Conservation (phyloP, 345 rosid species). For the Dimocarpus longan region DNA sequence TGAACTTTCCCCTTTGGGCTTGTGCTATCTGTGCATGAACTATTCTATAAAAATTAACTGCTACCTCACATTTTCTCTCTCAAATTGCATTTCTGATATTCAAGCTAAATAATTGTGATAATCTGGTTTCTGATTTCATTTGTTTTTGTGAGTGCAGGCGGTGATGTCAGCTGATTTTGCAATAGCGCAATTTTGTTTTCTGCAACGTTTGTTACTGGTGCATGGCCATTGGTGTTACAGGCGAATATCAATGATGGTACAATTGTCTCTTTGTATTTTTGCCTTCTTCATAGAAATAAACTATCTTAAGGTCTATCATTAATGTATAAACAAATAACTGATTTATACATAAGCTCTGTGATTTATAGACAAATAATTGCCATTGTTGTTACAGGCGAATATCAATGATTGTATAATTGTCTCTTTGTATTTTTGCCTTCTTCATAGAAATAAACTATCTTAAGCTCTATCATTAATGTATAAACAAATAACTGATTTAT, state of each 20-base stretch:
- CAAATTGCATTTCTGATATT: background rate
- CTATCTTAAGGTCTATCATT: conserved; percentile 8
- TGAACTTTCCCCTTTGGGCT: background rate
- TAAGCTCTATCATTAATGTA: background rate
- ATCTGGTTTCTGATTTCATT: conserved; percentile 14
- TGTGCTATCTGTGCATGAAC: background rate
- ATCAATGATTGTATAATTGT: conserved; percentile 69
- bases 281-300: background rate
- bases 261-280: conserved; percentile 15
- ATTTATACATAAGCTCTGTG: background rate
- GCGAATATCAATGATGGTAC: conserved; percentile 89
- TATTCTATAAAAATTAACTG: background rate
- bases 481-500: background rate
- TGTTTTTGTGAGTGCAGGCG: conserved; percentile 52
- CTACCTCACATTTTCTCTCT: background rate
- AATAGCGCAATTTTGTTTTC: conserved; percentile 81
- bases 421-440: conserved; percentile 13
- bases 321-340: background rate
- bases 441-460: background rate
- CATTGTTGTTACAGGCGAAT: conserved; percentile 98
- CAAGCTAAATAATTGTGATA: background rate
- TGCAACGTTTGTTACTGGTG: conserved; percentile 80
- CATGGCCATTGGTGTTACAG: conserved; percentile 99
- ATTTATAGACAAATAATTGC: conserved; percentile 26
- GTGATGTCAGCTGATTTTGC: conserved; percentile 96